A percentile compares a stretch with the other conserved stretches of the same genome.
These are phyloP conservation scores for Emmonsiellopsis sp. DNA, from an alignment of 2,329 filamentous ascomycete species.

Conservation along the genomic window DNA sequence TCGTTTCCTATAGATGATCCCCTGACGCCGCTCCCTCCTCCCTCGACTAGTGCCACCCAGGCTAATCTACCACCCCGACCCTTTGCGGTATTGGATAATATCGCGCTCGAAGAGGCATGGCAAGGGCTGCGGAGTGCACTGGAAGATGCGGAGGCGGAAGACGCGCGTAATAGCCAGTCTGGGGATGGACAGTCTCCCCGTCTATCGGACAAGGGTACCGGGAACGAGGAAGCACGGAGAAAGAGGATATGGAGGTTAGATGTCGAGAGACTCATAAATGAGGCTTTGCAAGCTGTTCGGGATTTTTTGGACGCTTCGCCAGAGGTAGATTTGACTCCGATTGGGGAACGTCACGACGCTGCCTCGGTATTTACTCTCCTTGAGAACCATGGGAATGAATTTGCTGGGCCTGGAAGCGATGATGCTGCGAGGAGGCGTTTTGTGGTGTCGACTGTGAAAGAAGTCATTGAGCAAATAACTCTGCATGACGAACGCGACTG, in stretches of 20 bases:
- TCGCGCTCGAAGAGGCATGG: conserved; percentile 72
- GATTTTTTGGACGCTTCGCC: neutral
- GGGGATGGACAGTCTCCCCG: no score
- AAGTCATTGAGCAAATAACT: neutral
- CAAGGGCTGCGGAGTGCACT: conserved; percentile 39
- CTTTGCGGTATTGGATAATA: conserved; percentile 71
- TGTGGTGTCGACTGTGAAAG: neutral
- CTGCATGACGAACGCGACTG: neutral
- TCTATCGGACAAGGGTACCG: no score
- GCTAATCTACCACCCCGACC: conserved; percentile 59
- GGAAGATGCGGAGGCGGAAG: conserved; percentile 6
- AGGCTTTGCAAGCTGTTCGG: neutral
- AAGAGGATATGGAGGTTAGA: neutral
- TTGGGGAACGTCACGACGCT: neutral
- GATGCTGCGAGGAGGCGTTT: neutral
- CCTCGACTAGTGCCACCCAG: conserved; percentile 41
- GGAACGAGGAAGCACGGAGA: neutral
- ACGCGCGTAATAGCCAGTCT: conserved; percentile 4
- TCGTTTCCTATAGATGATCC: conserved; percentile 79
- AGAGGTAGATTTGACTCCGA: neutral
- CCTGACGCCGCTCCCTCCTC: conserved; percentile 57
- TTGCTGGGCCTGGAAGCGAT: neutral
- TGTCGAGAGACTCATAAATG: neutral
- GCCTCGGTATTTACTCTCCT: neutral
- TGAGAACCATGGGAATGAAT: neutral